Base-by-base conservation (phyloP, 805 yeast species). In the Saturnispora besseyi region DNA sequence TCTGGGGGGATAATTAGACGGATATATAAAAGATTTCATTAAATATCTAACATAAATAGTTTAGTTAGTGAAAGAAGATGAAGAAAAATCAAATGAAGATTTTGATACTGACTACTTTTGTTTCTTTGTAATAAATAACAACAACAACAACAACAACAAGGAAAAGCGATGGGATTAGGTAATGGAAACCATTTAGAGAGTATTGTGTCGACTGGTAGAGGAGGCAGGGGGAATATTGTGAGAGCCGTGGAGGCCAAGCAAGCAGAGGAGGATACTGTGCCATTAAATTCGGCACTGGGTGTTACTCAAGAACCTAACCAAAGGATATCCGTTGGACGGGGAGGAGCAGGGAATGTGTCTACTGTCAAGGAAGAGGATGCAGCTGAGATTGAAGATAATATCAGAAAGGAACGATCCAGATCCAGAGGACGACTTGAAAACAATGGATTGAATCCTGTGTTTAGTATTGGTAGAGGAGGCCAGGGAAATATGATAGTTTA, bases 1-100 rank as follows among this genome's bases (percentile, higher is more conserved):
- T 62, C 99, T 77, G 0, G 84, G 72, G 53, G 86, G 85, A 55
- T 78, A 78, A 59, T 93, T 91, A 1, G 88, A 80, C 0, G 99
- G 99, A 62, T 95, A 93, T 0, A 87, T 26, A 11, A 38, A 38
- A 12, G 18, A 22, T 11, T 38, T 24, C 42, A 38, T 38, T 24
- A 24, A 38, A 15, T 18, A 15, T 18, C 15, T 36, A 18, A 18
- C 12, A 12, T 36, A 8, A 18, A 6, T 18, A 26, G 12, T 7
- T 10, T 34, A 36, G 13, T 15, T 10, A 9, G 40, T 10, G 40
- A 11, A 22, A 18, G 40, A 18, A 11, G 24, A 18, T 15, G 24
- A n/a, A 34, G 15, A 34, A n/a, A 34, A n/a, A 34, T 7, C 3
- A 9, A 34, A 3, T n/a, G 37, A 34, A 34, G 37, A 34, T 18